A percentile compares a stretch with the other conserved stretches of the same genome.
Conservation (phyloP, 306 rosid genomes). For the Cicer cuneatum region DNA sequence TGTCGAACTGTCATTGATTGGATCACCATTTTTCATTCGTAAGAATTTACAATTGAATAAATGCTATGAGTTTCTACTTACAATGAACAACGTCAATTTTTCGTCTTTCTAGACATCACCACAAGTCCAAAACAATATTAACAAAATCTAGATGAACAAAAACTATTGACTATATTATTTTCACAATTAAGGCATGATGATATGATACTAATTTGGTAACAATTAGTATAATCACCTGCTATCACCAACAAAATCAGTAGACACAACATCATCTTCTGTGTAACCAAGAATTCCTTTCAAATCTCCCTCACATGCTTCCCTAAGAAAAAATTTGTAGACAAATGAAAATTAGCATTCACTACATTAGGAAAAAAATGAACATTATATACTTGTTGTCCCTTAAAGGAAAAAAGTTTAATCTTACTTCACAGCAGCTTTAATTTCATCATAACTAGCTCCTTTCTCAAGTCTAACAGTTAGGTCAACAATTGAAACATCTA, state of each 20-base stretch:
- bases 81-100: no score
- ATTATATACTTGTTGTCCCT: neutral
- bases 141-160: neutral
- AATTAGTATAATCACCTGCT: constrained; percentile 60
- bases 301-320: constrained; percentile 81
- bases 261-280: constrained; percentile 85
- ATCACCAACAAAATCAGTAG: constrained; percentile 81
- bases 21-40: neutral
- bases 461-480: constrained; percentile 88
- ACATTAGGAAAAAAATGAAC: neutral
- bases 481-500: constrained; percentile 94
- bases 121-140: neutral
- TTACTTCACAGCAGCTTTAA: constrained; percentile 86
- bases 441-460: constrained; percentile 69
- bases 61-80: neutral
- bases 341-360: constrained; percentile 1
- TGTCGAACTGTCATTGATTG: neutral
- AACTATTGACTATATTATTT: neutral
- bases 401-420: neutral
- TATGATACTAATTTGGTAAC: constrained; percentile 1
- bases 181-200: neutral
- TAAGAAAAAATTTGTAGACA: constrained; percentile 19
- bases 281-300: constrained; percentile 81
- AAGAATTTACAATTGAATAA: neutral
- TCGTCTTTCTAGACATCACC: neutral